Percentiles rank a stretch among this genome's conserved stretches.
phyloP scores from a whole-genome alignment of 148 eudicot genomes.

The Selenicereus undatus region DNA sequence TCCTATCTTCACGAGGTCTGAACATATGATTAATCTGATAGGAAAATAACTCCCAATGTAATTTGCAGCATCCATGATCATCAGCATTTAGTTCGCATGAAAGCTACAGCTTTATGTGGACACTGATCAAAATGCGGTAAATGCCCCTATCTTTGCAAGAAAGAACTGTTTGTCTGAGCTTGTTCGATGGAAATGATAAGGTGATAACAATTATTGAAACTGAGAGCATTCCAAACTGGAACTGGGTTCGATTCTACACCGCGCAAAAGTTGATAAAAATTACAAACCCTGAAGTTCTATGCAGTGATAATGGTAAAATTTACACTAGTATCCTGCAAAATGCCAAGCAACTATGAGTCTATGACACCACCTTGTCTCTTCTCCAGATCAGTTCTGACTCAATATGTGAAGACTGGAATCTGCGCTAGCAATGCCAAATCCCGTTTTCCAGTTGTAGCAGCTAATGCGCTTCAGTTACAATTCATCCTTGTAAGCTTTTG shows the following conservation, averaged over 20 bases:
- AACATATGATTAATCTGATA: no score
- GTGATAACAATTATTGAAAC: background rate
- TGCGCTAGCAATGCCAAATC: background rate
- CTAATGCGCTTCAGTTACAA: slow-evolving; percentile 27
- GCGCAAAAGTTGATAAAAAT: background rate
- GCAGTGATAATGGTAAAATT: background rate
- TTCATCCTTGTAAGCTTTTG: slow-evolving; percentile 54
- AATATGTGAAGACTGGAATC: background rate
- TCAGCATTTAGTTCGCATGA: no score
- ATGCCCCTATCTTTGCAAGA: no score
- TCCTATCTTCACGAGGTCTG: no score
- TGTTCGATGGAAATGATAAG: background rate
- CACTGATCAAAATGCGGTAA: no score
- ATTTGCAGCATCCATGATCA: no score
- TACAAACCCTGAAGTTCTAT: background rate
- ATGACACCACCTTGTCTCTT: background rate
- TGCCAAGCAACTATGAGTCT: background rate
- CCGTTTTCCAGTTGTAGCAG: background rate
- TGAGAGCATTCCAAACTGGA: background rate
- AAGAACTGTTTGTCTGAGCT: background rate
- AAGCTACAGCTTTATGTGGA: no score
- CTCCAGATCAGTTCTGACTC: background rate
- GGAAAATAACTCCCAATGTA: no score
- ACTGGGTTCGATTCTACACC: background rate
- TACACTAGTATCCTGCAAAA: background rate